Evolutionary conservation across 257 asterid species (phyloP).

Genomic region (Gentiana dahurica): DNA sequence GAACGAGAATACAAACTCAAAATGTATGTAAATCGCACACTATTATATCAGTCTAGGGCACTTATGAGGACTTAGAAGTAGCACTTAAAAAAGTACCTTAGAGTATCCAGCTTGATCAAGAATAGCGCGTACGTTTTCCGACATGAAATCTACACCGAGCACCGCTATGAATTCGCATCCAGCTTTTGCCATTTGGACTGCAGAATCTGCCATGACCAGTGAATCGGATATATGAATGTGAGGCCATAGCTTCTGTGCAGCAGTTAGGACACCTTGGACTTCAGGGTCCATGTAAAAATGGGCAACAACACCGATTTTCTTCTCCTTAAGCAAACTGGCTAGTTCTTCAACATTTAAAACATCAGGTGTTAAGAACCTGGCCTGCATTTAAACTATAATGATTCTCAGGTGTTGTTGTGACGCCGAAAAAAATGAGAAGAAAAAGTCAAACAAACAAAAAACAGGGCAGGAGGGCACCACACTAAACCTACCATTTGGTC

Average conservation of each 20-base stretch:
- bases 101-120: slow-evolving; percentile 94
- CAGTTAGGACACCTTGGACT: slow-evolving; percentile 95
- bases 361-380: slow-evolving; percentile 73
- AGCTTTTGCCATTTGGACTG: slow-evolving; percentile 87
- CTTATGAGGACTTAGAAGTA: no score
- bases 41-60: no score
- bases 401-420: slow-evolving; percentile 15
- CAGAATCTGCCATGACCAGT: slow-evolving; percentile 94
- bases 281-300: slow-evolving; percentile 99
- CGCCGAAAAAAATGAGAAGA: no score
- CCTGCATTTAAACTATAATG: slow-evolving; percentile 57
- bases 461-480: no score
- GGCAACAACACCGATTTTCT: slow-evolving; percentile 91
- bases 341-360: slow-evolving; percentile 58
- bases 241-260: slow-evolving; percentile 95
- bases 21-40: no score
- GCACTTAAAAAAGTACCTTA: slow-evolving; percentile 35
- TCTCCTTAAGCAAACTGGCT: slow-evolving; percentile 70
- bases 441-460: no score
- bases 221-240: slow-evolving; percentile 97
- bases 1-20: no score
- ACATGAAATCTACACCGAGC: slow-evolving; percentile 96
- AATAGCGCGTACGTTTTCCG: slow-evolving; percentile 95
- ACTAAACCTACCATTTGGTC: no score
- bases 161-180: slow-evolving; percentile 86